Evolutionary conservation across 768 basidiomycete genomes (phyloP).

Genomic region (Coprinopsis strossmayeri): DNA sequence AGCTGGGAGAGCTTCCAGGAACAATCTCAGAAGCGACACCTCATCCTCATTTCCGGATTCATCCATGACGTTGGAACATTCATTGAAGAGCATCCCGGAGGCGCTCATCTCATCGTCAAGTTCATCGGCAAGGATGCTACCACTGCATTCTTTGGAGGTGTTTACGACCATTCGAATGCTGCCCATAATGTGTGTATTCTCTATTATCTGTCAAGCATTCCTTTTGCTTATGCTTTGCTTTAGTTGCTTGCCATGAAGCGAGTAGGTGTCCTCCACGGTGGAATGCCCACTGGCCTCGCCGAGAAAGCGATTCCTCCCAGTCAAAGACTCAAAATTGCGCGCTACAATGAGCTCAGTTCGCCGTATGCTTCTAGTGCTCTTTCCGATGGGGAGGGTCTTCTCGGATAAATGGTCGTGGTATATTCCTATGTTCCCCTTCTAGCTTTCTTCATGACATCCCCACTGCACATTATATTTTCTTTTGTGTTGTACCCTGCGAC

Average conservation of each 20-base stretch:
- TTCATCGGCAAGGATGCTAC: constrained; percentile 89
- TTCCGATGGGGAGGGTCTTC: constrained; percentile 51
- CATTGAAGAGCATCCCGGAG: constrained; percentile 89
- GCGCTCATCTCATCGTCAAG: constrained; percentile 75
- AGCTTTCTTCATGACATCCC: not conserved
- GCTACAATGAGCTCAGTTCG: constrained; percentile 48
- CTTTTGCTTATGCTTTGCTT: not conserved
- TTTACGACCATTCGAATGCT: constrained; percentile 85
- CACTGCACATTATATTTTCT: too few species aligned
- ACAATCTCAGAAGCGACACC: constrained; percentile 70
- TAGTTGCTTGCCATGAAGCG: constrained; percentile 60
- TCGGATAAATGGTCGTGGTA: constrained; percentile 24
- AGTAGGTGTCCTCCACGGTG: constrained; percentile 57
- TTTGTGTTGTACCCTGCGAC: too few species aligned
- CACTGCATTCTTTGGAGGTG: constrained; percentile 90
- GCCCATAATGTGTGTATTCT: constrained; percentile 78
- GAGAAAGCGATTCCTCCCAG: constrained; percentile 66
- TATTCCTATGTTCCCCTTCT: not conserved
- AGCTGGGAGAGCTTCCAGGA: constrained; percentile 85
- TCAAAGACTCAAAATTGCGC: constrained; percentile 64
- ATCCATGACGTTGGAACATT: constrained; percentile 86
- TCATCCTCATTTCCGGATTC: constrained; percentile 86
- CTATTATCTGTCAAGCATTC: not conserved
- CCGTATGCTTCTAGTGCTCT: constrained; percentile 47
- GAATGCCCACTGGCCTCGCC: constrained; percentile 49